Evolutionary conservation across 2,329 filamentous ascomycete species (phyloP).

Genomic region (Ustulina deusta): DNA sequence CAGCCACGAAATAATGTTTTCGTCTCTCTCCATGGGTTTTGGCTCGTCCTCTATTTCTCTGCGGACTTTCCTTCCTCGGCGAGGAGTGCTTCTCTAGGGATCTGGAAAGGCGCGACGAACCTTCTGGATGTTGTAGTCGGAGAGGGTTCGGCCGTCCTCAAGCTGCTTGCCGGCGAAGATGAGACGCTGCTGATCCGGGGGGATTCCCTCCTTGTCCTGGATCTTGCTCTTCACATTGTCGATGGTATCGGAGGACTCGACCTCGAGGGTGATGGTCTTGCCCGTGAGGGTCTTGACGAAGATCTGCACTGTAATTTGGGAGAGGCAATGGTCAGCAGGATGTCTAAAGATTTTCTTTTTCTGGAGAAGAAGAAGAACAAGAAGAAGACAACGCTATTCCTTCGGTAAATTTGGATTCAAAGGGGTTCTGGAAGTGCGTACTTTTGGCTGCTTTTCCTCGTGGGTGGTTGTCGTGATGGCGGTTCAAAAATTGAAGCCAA

Average conservation of each 20-base stretch:
- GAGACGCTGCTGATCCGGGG: constrained; percentile 96
- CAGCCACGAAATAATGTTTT: not conserved
- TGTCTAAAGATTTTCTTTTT: not conserved
- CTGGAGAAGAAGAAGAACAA: too few species aligned
- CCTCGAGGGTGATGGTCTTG: constrained; percentile 99
- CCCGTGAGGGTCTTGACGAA: constrained; percentile 99
- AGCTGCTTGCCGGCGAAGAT: constrained; percentile 99
- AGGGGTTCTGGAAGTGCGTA: constrained; percentile 34
- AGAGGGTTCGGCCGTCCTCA: constrained; percentile 95
- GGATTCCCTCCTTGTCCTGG: constrained; percentile 99
- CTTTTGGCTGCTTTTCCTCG: constrained; percentile 45
- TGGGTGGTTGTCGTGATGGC: constrained; percentile 35
- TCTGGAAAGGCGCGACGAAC: constrained; percentile 61
- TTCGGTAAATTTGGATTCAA: not conserved
- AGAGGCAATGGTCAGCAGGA: constrained; percentile 59
- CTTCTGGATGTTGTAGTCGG: constrained; percentile 99
- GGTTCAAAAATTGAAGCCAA: constrained; percentile 33
- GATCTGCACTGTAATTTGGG: constrained; percentile 81
- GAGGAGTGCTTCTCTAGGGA: not conserved
- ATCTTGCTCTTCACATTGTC: constrained; percentile 99
- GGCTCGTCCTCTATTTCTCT: not conserved
- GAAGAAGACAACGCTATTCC: not conserved
- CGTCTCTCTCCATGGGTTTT: not conserved
- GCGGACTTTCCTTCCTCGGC: not conserved
- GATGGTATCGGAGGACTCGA: constrained; percentile 98